phyloP scores from a whole-genome alignment of 371 early-diverging fungal species.

The Apophysomyces variabilis region DNA sequence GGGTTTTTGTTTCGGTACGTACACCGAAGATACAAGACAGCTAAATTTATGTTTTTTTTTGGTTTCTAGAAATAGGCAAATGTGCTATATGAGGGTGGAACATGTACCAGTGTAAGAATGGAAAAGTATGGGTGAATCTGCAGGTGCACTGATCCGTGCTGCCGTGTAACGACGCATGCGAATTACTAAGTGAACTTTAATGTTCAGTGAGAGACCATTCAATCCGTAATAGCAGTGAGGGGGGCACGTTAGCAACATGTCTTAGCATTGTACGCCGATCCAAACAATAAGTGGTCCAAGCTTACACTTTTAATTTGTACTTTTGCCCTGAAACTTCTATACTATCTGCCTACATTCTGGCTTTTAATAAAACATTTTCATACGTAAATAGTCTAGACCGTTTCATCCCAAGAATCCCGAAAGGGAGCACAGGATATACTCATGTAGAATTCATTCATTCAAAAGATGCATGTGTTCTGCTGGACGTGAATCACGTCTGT shows the following conservation, averaged over 20 bases:
- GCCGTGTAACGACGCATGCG: constrained; percentile 4
- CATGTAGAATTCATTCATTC: neutral
- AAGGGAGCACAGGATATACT: neutral
- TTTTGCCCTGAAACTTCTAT: neutral
- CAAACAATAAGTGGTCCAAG: constrained; percentile 12
- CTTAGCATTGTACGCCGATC: constrained; percentile 7
- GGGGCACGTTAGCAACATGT: constrained; percentile 3
- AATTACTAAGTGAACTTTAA: constrained; percentile 5
- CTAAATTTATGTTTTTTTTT: neutral
- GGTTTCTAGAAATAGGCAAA: constrained; percentile 10
- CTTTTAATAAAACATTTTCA: constrained; percentile 6
- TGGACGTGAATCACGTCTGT: constrained; percentile 2
- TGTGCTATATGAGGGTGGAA: constrained; percentile 8
- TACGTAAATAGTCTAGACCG: constrained; percentile 8
- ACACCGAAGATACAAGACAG: neutral
- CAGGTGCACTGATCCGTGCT: constrained; percentile 11
- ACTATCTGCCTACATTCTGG: constrained; percentile 1
- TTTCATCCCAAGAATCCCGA: neutral
- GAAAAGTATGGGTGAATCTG: neutral
- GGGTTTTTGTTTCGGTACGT: neutral
- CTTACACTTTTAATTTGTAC: constrained; percentile 11
- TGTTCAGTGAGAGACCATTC: neutral
- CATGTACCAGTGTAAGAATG: neutral
- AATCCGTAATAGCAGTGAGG: neutral
- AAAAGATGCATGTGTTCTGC: constrained; percentile 5